Evolutionary conservation across 306 rosid genomes (phyloP).

Genomic region (Begonia fuchsioides): DNA sequence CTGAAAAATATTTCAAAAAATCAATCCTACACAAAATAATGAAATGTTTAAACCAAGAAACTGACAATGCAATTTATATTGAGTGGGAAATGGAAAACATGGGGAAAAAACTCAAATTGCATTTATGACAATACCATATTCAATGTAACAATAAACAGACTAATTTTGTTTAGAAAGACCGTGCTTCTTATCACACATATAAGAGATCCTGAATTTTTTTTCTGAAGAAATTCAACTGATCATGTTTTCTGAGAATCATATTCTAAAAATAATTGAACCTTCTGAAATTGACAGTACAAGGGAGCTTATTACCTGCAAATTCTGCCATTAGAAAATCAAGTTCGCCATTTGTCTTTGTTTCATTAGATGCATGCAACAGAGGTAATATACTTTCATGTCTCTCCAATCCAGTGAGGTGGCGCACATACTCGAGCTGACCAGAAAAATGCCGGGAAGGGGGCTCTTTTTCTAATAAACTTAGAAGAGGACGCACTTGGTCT

Average conservation of each 20-base stretch:
- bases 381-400: conserved; percentile 96
- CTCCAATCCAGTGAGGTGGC: conserved; percentile 78
- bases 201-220: too few relatives aligned
- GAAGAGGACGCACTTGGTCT: conserved; percentile 95
- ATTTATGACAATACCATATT: too few relatives aligned
- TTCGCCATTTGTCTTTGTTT: conserved; percentile 84
- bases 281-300: too few relatives aligned
- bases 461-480: conserved; percentile 92
- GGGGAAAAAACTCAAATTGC: too few relatives aligned
- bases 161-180: too few relatives aligned
- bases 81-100: too few relatives aligned
- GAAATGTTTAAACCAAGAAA: neutral
- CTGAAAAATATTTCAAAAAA: conserved; percentile 32
- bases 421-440: conserved; percentile 93
- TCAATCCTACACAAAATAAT: neutral
- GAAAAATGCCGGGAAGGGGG: conserved; percentile 90
- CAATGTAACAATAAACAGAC: too few relatives aligned
- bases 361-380: conserved; percentile 73
- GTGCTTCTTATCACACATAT: too few relatives aligned
- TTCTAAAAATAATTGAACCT: neutral
- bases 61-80: too few relatives aligned
- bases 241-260: too few relatives aligned
- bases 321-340: conserved; percentile 94
- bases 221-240: too few relatives aligned
- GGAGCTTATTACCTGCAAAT: conserved; percentile 57